Evolutionary conservation across 352 stramenopile species (phyloP), one percentile per base, ranked within the genome.

Genomic region (Globisporangium cylindrosporum): DNA sequence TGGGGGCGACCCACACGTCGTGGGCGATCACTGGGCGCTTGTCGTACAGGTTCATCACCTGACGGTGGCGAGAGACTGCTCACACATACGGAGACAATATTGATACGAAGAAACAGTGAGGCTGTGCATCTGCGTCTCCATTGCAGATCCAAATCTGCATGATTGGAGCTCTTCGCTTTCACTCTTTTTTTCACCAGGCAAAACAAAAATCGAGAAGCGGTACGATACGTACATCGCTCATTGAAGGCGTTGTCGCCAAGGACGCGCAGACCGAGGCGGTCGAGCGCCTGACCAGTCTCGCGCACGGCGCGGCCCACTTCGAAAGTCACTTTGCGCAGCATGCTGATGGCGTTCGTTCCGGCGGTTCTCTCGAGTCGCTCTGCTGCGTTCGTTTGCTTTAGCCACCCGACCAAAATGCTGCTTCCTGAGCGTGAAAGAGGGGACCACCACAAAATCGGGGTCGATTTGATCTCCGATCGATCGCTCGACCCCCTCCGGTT

Each of bases 261-360:
- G 60, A 94, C 94, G 54, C 93, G 85, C 58, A 98, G 78, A 43
- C 96, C 97, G 34, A 97, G 83, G 60, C 97, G 91, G 78, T 99
- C 97, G 22, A 99, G 77, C 36, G 94, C 94, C 87, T 99, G 97
- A 70, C 96, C 97, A 54, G 96, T 99, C 88, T 99, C 97, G 60
- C 96, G 91, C 64, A 99, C 89, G 64, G 90, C 93, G 62, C 95
- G 90, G 67, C 95, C 95, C 59, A 98, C 73, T 71, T 94, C 82
- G 78, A 94, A 94, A 25, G 82, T 94, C 73, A 96, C 87, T 76
- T 93, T 96, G 74, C 88, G 88, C 81, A 95, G 82, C 88, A 94
- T 95, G 56, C 68, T 88, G 59, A 20, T 46, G 38, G 46, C 48
- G 22, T 14, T 8, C 6, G 51, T 66, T 59, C 60, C 60, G 60